Base-by-base conservation (phyloP, 2,329 filamentous ascomycete species). In the Monosporascus sp. region DNA sequence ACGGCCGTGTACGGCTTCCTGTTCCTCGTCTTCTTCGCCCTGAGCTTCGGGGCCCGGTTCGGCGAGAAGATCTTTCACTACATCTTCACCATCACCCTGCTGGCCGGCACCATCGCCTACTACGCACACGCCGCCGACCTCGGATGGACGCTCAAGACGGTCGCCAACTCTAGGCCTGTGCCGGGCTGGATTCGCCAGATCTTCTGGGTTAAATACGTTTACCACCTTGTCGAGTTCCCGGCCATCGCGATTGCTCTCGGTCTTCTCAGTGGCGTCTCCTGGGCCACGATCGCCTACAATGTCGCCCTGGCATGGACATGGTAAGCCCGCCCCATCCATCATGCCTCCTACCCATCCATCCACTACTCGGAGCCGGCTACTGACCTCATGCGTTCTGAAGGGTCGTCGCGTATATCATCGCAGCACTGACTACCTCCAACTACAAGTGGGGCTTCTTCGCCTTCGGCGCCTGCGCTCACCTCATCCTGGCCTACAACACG, bases 371-470 rank as follows among this genome's bases (percentile, higher is more conserved):
- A 5, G 31, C 31, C 31, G 14, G 31, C 11, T 35, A 35, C 31
- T 35, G 14, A 35, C 5, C 31, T 14, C 31, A 14, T 9, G 11
- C n/a, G 27, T 14, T 47, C 11, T 48, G 24, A 48, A 67, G 65
- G 76, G 62, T 80, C 56, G 59, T 81, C 59, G 68, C 70, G 22
- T 81, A 80, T 62, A 72, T 82, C 31, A 69, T 74, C 50, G 71
- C 70, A 22, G 76, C 79, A 50, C 77, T 74, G 66, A 79, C 76
- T 3, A 54, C 61, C 7, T 74, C 73, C 48, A 72, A 68, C 59
- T 82, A 82, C 67, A 81, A 81, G 66, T 82, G 79, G 79, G 80
- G 80, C 6, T 83, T 80, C 71, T 82, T 70, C 62, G 74, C 68
- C 56, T 79, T 81, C 53, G 79, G 78, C 57, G 77, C 75, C 15